phyloP scores from a whole-genome alignment of 345 rosid genomes.

The Eutrema japonicum region DNA sequence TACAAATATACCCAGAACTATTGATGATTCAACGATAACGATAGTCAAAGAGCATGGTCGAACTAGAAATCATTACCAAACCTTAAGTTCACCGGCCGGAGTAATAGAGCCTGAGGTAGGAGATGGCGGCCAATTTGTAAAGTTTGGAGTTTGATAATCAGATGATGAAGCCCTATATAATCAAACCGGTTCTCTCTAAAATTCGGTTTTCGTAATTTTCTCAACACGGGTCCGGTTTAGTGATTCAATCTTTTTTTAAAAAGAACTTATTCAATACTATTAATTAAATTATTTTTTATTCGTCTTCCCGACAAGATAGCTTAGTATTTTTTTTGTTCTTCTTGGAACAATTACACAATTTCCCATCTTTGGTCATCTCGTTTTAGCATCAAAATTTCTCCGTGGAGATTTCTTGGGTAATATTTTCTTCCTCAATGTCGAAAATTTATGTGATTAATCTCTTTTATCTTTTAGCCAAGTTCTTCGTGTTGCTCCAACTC shows the following conservation, averaged over 20 bases:
- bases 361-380: not conserved
- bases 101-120: not conserved
- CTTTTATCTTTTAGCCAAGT: not conserved
- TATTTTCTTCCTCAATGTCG: slow-evolving; percentile 12
- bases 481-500: slow-evolving; percentile 12
- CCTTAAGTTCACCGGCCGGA: slow-evolving; percentile 38
- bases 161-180: slow-evolving; percentile 33
- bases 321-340: not conserved
- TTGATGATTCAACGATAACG: not conserved
- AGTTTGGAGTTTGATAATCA: not conserved
- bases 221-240: slow-evolving; percentile 21
- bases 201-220: slow-evolving; percentile 19
- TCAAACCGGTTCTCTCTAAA: slow-evolving; percentile 30
- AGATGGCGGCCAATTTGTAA: slow-evolving; percentile 36
- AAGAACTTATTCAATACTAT: slow-evolving; percentile 4
- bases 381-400: slow-evolving; percentile 14
- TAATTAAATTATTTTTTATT: not conserved
- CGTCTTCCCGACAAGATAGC: slow-evolving; percentile 23
- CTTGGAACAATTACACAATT: not conserved
- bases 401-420: slow-evolving; percentile 28
- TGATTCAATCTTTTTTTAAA: not conserved
- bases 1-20: not conserved
- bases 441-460: slow-evolving; percentile 24
- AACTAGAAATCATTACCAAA: slow-evolving; percentile 9
- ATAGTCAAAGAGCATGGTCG: not conserved